Base-by-base conservation (phyloP, 2,329 filamentous ascomycete species). In the Apiospora saccharicola region DNA sequence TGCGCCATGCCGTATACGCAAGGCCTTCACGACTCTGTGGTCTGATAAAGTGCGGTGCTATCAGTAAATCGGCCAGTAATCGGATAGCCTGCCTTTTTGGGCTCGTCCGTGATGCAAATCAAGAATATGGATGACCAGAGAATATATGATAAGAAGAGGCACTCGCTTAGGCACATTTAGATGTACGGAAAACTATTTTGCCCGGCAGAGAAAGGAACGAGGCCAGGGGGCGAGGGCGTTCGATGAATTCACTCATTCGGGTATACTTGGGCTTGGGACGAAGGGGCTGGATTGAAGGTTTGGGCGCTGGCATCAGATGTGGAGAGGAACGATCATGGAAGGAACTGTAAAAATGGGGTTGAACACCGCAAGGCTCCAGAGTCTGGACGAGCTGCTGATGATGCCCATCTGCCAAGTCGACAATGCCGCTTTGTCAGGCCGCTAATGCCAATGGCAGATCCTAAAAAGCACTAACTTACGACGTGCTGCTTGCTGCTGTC, bases 391-490 rank as follows among this genome's bases (percentile, higher is more conserved):
- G 14, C n/a, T 30, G 19, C 30, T 37, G 30, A 13, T 22, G 57
- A 41, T 41, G 34, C 57, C 57, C 22, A 41, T 41, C 57, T 37
- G 57, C 57, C 34, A 64, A 41, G 57, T 64, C 57, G 57, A 64
- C 34, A 41, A 64, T 64, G 57, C 57, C 34, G 57, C 57, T n/a
- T n/a, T 64, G 57, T 37, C 57, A 64, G 57, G 34, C 30, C 57
- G 57, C 57, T 64, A 64, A 64, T n/a, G 57, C 57, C 41, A 64
- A 64, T n/a, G 57, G 57, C 19, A 41, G 57, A 64, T 64, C 57
- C 34, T n/a, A 5, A 19, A 19, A 64, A 64, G 34, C 57, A 64
- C 57, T 41, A n/a, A 37, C 53, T 57, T 57, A 22, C 30, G 30
- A 61, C 53, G 34, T 47, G 6, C 44, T 19, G 44, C 24, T 26